phyloP scores from a whole-genome alignment of 352 stramenopile genomes.

The Phytopythium chamaehyphon region DNA sequence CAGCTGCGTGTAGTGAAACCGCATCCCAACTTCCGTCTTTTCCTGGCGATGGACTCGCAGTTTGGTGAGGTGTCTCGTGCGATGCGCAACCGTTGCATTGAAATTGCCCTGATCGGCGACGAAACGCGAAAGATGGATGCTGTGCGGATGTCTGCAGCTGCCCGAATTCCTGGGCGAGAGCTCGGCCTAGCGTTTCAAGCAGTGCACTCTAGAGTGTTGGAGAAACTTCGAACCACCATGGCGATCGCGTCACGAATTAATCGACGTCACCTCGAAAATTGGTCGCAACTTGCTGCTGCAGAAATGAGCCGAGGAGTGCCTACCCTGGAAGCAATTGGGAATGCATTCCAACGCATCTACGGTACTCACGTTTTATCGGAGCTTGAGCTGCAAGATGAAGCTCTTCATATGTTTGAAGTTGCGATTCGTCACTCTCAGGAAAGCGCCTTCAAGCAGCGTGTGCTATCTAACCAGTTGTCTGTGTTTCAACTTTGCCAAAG shows the following conservation, averaged over 20 bases:
- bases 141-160: slow-evolving; percentile 51
- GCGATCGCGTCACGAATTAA: slow-evolving; percentile 43
- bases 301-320: slow-evolving; percentile 59
- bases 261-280: slow-evolving; percentile 72
- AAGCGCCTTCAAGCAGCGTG: slow-evolving; percentile 23
- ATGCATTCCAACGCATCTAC: slow-evolving; percentile 69
- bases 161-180: slow-evolving; percentile 61
- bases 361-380: slow-evolving; percentile 35
- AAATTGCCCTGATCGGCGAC: slow-evolving; percentile 83
- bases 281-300: slow-evolving; percentile 54
- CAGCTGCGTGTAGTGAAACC: slow-evolving; percentile 93
- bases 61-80: slow-evolving; percentile 97
- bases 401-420: slow-evolving; percentile 24
- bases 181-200: slow-evolving; percentile 60
- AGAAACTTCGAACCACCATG: slow-evolving; percentile 19
- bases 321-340: slow-evolving; percentile 36
- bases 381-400: slow-evolving; percentile 37
- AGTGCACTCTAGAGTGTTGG: slow-evolving; percentile 48
- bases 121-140: slow-evolving; percentile 60
- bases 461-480: slow-evolving; percentile 27
- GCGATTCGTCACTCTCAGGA: slow-evolving; percentile 24
- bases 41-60: slow-evolving; percentile 97
- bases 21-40: slow-evolving; percentile 98
- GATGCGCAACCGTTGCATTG: slow-evolving; percentile 99
- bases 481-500: slow-evolving; percentile 61